Evolutionary conservation across 768 basidiomycete genomes (phyloP).

Genomic region (Boletus edulis): DNA sequence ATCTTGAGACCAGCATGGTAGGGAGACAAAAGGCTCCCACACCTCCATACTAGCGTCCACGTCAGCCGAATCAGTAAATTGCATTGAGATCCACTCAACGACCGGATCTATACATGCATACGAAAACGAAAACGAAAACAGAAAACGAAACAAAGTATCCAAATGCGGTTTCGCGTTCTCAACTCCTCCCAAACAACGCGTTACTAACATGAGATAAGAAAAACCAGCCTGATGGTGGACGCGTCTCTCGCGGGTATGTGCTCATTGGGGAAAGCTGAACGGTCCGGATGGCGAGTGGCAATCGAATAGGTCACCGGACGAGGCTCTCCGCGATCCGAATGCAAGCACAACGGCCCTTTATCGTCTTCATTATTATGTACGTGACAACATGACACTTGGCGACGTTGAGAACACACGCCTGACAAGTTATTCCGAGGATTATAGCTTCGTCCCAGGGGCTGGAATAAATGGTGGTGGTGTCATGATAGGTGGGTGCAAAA

Average conservation of each 20-base stretch:
- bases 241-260: background rate
- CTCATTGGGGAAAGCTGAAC: background rate
- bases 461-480: conserved; percentile 29
- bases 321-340: conserved; percentile 10
- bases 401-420: background rate
- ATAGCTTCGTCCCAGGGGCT: conserved; percentile 32
- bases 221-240: background rate
- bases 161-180: too few relatives aligned
- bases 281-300: background rate
- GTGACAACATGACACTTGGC: conserved; percentile 6
- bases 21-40: background rate
- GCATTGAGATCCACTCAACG: conserved; percentile 4
- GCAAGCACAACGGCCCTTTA: background rate
- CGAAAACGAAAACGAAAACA: background rate
- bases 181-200: background rate
- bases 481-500: conserved; percentile 31
- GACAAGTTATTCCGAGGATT: conserved; percentile 1
- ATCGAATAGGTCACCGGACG: background rate
- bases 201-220: conserved; percentile 17
- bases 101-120: background rate
- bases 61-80: background rate
- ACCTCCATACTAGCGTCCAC: background rate
- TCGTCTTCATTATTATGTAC: conserved; percentile 21
- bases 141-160: too few relatives aligned
- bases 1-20: too few relatives aligned